Percentiles rank a stretch among this genome's conserved stretches.
Conservation (phyloP, 2,329 filamentous ascomycete species). For the Rutstroemia sp. region DNA sequence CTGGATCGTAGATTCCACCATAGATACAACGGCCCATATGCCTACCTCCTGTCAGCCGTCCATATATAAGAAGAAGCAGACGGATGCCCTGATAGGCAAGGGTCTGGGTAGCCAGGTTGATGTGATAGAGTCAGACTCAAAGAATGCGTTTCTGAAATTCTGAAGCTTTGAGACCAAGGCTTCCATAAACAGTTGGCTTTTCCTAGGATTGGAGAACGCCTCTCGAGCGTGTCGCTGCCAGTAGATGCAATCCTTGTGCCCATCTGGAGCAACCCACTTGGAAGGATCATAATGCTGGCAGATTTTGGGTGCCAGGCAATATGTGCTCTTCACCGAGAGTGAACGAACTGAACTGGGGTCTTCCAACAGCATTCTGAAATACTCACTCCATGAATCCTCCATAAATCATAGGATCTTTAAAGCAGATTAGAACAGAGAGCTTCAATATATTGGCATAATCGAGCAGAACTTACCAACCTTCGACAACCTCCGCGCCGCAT, state of each 20-base stretch:
- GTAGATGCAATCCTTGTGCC: too few species aligned
- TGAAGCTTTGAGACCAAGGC: too few species aligned
- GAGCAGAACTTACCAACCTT: constrained; percentile 43
- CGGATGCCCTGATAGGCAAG: not conserved
- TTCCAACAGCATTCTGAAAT: not conserved
- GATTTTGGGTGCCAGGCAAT: not conserved
- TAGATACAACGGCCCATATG: constrained; percentile 90
- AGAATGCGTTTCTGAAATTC: too few species aligned
- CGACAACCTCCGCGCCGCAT: constrained; percentile 57
- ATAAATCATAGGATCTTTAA: constrained; percentile 65
- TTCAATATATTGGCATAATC: not conserved
- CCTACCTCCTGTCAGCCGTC: constrained; percentile 34
- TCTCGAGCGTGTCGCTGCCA: too few species aligned
- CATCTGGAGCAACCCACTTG: too few species aligned
- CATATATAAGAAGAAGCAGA: not conserved
- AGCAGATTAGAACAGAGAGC: constrained; percentile 1
- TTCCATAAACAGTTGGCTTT: too few species aligned
- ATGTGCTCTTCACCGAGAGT: not conserved
- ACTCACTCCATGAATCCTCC: constrained; percentile 76
- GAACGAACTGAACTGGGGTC: not conserved
- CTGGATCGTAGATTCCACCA: constrained; percentile 76
- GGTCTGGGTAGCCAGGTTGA: not conserved
- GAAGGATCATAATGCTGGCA: too few species aligned
- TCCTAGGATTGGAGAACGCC: too few species aligned
- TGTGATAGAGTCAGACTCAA: not conserved